These are phyloP conservation scores for Russula sp. DNA, from an alignment of 768 basidiomycete species.

Conservation along the genomic window DNA sequence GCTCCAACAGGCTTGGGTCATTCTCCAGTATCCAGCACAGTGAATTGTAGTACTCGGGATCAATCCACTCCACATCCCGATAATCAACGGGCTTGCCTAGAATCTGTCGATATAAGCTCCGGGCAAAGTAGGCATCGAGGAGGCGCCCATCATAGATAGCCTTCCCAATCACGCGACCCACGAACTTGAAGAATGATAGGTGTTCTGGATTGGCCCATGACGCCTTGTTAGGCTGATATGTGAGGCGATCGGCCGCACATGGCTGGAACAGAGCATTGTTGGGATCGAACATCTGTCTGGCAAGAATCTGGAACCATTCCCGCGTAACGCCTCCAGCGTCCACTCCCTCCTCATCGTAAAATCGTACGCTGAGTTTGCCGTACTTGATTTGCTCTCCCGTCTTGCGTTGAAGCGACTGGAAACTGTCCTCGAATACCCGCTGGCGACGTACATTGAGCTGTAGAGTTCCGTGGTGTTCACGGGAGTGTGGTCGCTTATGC, in stretches of 20 bases:
- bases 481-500: conserved; percentile 69
- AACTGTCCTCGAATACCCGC: conserved; percentile 96
- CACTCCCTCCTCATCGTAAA: conserved; percentile 96
- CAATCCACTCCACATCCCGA: conserved; percentile 94
- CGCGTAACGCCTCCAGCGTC: conserved; percentile 97
- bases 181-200: conserved; percentile 96
- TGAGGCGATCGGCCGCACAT: conserved; percentile 88
- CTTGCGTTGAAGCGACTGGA: conserved; percentile 82
- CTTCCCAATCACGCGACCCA: conserved; percentile 95
- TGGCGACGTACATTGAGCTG: conserved; percentile 85
- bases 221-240: conserved; percentile 94
- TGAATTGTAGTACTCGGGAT: conserved; percentile 97
- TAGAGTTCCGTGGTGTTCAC: conserved; percentile 77
- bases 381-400: conserved; percentile 95
- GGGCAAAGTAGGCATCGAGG: conserved; percentile 95
- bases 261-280: conserved; percentile 98
- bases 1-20: conserved; percentile 76
- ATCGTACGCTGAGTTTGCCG: conserved; percentile 93
- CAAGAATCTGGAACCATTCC: conserved; percentile 98
- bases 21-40: conserved; percentile 98
- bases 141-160: conserved; percentile 95
- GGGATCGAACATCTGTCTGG: conserved; percentile 98
- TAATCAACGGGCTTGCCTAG: conserved; percentile 93
- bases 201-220: conserved; percentile 95
- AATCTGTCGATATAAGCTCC: conserved; percentile 92